Base-by-base conservation (phyloP, 2,329 filamentous ascomycete genomes). In the Trichoderma sp. region DNA sequence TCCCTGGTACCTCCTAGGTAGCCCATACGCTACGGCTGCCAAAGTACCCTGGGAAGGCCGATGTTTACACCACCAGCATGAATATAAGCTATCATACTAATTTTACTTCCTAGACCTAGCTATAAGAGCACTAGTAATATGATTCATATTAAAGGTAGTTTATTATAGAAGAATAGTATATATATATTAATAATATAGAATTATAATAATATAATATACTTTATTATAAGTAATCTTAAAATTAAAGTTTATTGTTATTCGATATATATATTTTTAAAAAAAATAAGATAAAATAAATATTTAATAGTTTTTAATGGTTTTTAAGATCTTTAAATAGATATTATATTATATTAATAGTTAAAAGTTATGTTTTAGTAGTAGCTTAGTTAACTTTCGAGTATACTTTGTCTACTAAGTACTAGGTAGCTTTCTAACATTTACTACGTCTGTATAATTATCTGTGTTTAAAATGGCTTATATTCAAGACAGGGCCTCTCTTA, bases 401-500 rank as follows among this genome's bases (percentile, higher is more conserved):
- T 4, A 21, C 43, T 8, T 21, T n/a, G 8, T 11, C 7, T 47
- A 13, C 11, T 35, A 35, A 3, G 11, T 35, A 2, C 27, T 27
- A 35, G 11, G 33, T 35, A 47, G n/a, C 19, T n/a, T 21, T 21
- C 8, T 47, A 21, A 47, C 16, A 47, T 10, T 10, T 47, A n/a
- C n/a, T 43, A 19, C 4, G 10, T n/a, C 11, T 4, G 10, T n/a
- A 21, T 8, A 21, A 19, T 21, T n/a, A 47, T 19, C 43, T 21
- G 4, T 11, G 8, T 21, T 47, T 16, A 62, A 52, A n/a, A 63
- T 64, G 61, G 27, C 61, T 24, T 14, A 43, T 19, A 21, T 55
- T 21, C 61, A 56, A 6, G 33, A 40, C 13, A 14, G 29, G 21
- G 37, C 76, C 58, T 77, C 78, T 69, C 81, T 88, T 53, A 79